A percentile compares a stretch with the other conserved stretches of the same genome.
These are phyloP conservation scores for Spencermartinsiella europaea DNA, from an alignment of 805 yeast genomes.

Conservation along the genomic window DNA sequence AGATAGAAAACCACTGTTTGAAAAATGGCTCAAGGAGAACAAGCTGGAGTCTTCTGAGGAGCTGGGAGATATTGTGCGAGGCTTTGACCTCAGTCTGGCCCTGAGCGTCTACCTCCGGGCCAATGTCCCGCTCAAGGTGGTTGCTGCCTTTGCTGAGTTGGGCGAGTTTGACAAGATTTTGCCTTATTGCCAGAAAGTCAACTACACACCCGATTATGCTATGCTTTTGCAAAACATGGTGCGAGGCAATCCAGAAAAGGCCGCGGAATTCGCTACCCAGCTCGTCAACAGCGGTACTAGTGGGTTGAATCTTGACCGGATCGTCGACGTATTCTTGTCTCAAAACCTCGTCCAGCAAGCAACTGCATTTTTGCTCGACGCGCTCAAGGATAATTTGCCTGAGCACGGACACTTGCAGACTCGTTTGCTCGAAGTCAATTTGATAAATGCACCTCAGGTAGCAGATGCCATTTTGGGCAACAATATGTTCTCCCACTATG, in stretches of 20 bases:
- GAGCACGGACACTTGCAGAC: constrained; percentile 96
- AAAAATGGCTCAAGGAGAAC: constrained; percentile 94
- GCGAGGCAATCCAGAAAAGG: constrained; percentile 94
- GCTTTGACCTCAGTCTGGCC: constrained; percentile 79
- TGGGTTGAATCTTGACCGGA: constrained; percentile 71
- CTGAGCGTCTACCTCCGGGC: constrained; percentile 87
- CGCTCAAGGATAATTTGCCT: constrained; percentile 87
- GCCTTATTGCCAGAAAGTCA: constrained; percentile 88
- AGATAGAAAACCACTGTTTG: constrained; percentile 87
- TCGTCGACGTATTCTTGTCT: constrained; percentile 90
- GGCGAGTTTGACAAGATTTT: constrained; percentile 95
- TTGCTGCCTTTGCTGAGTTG: constrained; percentile 84
- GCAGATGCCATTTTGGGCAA: constrained; percentile 98
- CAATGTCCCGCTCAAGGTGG: constrained; percentile 79
- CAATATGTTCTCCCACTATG: constrained; percentile 92
- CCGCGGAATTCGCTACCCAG: constrained; percentile 92
- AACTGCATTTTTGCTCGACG: constrained; percentile 93
- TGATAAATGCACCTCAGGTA: constrained; percentile 96
- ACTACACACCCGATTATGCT: constrained; percentile 84
- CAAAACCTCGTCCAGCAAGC: constrained; percentile 96
- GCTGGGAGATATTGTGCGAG: constrained; percentile 91
- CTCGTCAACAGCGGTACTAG: constrained; percentile 60
- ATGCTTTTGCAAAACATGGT: constrained; percentile 85
- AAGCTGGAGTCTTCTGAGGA: constrained; percentile 94
- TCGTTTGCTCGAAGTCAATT: constrained; percentile 83